phyloP scores from a whole-genome alignment of 108 stramenopile species.

The Mayamaea pseudoterrestris region DNA sequence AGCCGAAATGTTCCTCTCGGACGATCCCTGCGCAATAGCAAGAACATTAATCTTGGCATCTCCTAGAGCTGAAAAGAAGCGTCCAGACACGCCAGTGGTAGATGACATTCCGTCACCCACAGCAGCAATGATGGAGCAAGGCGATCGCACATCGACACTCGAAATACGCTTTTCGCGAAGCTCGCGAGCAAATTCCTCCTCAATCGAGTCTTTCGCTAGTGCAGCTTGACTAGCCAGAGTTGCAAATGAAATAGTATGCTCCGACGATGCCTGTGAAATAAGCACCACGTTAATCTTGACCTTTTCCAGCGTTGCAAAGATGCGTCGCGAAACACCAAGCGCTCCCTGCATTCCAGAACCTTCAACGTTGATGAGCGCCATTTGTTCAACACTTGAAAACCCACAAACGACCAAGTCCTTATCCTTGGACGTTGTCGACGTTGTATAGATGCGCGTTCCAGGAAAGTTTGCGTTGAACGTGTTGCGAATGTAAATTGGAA shows the following conservation, averaged over 20 bases:
- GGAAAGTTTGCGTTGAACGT: slow-evolving; percentile 72
- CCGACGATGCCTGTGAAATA: slow-evolving; percentile 82
- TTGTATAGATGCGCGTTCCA: slow-evolving; percentile 67
- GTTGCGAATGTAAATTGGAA: slow-evolving; percentile 85
- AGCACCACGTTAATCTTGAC: slow-evolving; percentile 62
- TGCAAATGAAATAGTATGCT: slow-evolving; percentile 80
- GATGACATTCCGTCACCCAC: slow-evolving; percentile 79
- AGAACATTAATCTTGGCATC: slow-evolving; percentile 77
- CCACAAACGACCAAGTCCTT: slow-evolving; percentile 65
- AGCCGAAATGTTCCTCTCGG: slow-evolving; percentile 78
- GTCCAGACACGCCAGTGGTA: slow-evolving; percentile 63
- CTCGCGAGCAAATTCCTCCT: slow-evolving; percentile 70
- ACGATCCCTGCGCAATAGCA: slow-evolving; percentile 71
- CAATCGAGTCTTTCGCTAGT: slow-evolving; percentile 44
- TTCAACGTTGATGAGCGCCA: slow-evolving; percentile 85
- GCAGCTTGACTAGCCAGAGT: slow-evolving; percentile 33
- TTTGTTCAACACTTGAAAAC: slow-evolving; percentile 72
- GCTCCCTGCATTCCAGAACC: slow-evolving; percentile 81
- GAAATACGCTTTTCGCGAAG: slow-evolving; percentile 36
- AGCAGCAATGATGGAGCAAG: slow-evolving; percentile 84
- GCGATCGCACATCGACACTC: slow-evolving; percentile 34
- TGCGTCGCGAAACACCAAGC: slow-evolving; percentile 55
- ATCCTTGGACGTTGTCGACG: slow-evolving; percentile 26
- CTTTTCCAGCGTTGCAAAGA: slow-evolving; percentile 65
- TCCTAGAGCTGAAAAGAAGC: slow-evolving; percentile 80